phyloP scores from a whole-genome alignment of 768 basidiomycete species.

The Myochromella boudieri region DNA sequence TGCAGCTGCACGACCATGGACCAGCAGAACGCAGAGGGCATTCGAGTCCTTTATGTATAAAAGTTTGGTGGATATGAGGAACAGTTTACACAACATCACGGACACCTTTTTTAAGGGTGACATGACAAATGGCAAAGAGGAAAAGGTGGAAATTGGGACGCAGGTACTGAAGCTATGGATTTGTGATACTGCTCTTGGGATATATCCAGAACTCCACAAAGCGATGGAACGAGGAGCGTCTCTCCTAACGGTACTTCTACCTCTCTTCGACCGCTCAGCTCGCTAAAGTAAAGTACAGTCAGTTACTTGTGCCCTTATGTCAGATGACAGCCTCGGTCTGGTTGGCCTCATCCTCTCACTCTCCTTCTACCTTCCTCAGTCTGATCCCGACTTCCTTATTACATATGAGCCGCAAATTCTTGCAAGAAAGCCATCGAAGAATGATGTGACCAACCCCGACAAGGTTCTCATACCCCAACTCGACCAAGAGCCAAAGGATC shows the following conservation, averaged over 20 bases:
- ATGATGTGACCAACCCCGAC: too few relatives aligned
- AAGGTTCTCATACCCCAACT: too few relatives aligned
- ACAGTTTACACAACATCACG: background rate
- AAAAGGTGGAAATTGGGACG: slow-evolving; percentile 24
- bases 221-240: slow-evolving; percentile 21
- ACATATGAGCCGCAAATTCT: too few relatives aligned
- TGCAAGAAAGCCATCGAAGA: too few relatives aligned
- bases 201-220: slow-evolving; percentile 22
- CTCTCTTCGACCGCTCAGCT: background rate
- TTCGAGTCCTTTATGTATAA: slow-evolving; percentile 10
- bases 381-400: slow-evolving; percentile 14
- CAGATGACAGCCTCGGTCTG: slow-evolving; percentile 17
- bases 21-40: background rate
- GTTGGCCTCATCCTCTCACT: slow-evolving; percentile 21
- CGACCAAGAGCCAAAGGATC: too few relatives aligned
- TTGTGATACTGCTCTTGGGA: slow-evolving; percentile 20
- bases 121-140: too few relatives aligned
- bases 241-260: slow-evolving; percentile 17
- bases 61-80: background rate
- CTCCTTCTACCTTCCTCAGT: slow-evolving; percentile 18
- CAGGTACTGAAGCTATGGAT: slow-evolving; percentile 31
- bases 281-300: slow-evolving; percentile 16
- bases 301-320: slow-evolving; percentile 18
- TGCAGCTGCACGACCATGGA: slow-evolving; percentile 6
- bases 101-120: too few relatives aligned